phyloP scores from a whole-genome alignment of 495 filamentous ascomycete species.

The Penicillium cataractarum region DNA sequence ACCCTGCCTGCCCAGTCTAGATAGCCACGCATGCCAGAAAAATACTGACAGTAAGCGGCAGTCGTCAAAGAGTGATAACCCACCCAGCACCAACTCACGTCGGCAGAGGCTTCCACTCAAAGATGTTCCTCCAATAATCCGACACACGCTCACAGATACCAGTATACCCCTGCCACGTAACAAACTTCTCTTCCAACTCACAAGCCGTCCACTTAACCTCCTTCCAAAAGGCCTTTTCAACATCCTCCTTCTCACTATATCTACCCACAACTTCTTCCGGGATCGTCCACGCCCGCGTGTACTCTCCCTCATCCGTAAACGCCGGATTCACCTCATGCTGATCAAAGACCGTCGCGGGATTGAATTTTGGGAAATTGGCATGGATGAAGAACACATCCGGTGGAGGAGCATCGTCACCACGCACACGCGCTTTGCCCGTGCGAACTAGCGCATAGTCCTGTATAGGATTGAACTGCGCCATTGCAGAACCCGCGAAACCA shows the following conservation, averaged over 20 bases:
- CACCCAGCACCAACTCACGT: neutral
- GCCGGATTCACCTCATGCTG: constrained; percentile 39
- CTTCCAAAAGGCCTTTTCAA: constrained; percentile 55
- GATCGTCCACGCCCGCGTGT: constrained; percentile 49
- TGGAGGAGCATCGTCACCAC: constrained; percentile 18
- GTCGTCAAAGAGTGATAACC: neutral
- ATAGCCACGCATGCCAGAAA: neutral
- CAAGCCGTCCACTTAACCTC: constrained; percentile 53
- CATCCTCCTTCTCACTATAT: constrained; percentile 42
- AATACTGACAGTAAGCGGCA: neutral
- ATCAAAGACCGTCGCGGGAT: constrained; percentile 49
- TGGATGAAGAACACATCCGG: constrained; percentile 49
- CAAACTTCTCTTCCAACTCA: constrained; percentile 46
- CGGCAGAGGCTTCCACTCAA: constrained; percentile 17
- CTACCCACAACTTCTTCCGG: constrained; percentile 39
- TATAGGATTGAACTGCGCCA: constrained; percentile 44
- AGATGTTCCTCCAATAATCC: constrained; percentile 28
- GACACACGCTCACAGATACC: constrained; percentile 37
- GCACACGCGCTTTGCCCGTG: constrained; percentile 23
- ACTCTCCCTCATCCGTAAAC: constrained; percentile 39
- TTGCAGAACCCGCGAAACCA: constrained; percentile 36
- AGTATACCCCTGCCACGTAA: constrained; percentile 32
- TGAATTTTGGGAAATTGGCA: constrained; percentile 49
- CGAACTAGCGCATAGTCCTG: constrained; percentile 33
- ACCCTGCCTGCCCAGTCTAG: neutral